Evolutionary conservation across 208 protist genomes (phyloP).

Genomic region (Leptomonas pyrrhocoris): DNA sequence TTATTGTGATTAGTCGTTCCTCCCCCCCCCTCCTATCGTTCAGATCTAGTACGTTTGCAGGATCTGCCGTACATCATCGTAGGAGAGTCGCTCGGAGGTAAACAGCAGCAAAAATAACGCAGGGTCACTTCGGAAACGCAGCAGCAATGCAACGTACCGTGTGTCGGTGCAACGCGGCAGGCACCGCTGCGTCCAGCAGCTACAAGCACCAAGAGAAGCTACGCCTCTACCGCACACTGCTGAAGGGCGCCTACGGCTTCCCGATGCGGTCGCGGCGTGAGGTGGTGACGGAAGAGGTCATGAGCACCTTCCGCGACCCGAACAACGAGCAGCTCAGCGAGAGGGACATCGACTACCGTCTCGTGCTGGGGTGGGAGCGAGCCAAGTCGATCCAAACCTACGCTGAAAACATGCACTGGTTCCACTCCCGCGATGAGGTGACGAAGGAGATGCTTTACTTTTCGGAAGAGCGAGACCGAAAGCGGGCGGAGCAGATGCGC

Average conservation of each 20-base stretch:
- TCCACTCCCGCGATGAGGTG: conserved; percentile 88
- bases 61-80: too few species aligned
- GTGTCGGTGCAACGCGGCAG: not conserved
- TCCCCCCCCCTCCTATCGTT: too few species aligned
- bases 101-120: too few species aligned
- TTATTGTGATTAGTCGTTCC: too few species aligned
- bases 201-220: conserved; percentile 79
- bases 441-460: conserved; percentile 85
- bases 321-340: conserved; percentile 54
- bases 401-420: conserved; percentile 92
- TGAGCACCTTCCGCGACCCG: conserved; percentile 73
- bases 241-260: conserved; percentile 77
- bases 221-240: conserved; percentile 67
- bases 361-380: conserved; percentile 84
- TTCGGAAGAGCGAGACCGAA: conserved; percentile 69
- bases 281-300: conserved; percentile 80
- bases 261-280: conserved; percentile 83
- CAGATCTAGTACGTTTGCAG: too few species aligned
- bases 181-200: conserved; percentile 11
- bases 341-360: conserved; percentile 75
- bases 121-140: not conserved
- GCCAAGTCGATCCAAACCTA: conserved; percentile 74
- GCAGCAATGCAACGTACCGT: conserved; percentile 17
- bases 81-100: too few species aligned
- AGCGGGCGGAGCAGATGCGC: conserved; percentile 53